Conservation (phyloP, 179 eudicot species). For the Beta macrorhiza region DNA sequence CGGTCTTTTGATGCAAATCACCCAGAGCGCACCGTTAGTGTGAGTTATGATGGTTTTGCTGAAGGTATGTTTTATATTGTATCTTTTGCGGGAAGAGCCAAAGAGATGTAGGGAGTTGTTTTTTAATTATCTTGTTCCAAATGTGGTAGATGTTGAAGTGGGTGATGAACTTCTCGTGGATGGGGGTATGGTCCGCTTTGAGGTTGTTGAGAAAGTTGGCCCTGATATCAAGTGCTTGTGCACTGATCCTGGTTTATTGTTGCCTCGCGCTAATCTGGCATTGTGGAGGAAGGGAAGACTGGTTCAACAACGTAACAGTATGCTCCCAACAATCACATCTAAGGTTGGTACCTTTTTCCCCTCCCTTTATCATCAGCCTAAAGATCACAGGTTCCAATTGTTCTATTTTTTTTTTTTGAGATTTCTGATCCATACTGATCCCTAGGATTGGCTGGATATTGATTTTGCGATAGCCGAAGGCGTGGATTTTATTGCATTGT, state of each 20-base stretch:
- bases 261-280: constrained; percentile 49
- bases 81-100: background rate
- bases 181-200: constrained; percentile 55
- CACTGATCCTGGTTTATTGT: constrained; percentile 47
- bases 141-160: constrained; percentile 38
- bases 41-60: constrained; percentile 93
- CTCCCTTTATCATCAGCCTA: background rate
- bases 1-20: constrained; percentile 59
- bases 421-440: no score
- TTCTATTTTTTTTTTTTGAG: background rate
- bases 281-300: constrained; percentile 47
- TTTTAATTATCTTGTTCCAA: background rate
- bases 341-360: constrained; percentile 33
- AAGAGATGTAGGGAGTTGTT: background rate
- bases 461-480: constrained; percentile 80
- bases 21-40: constrained; percentile 73
- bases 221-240: constrained; percentile 49
- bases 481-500: constrained; percentile 77
- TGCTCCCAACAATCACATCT: constrained; percentile 50
- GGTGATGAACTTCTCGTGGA: constrained; percentile 53
- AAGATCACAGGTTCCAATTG: background rate
- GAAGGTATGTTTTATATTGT: constrained; percentile 53
- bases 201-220: constrained; percentile 47
- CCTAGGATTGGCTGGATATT: constrained; percentile 86
- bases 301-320: constrained; percentile 38